A percentile compares a stretch with the other conserved stretches of the same genome.
phyloP scores from a whole-genome alignment of 371 early-diverging fungal species.

The Mucor lusitanicus region DNA sequence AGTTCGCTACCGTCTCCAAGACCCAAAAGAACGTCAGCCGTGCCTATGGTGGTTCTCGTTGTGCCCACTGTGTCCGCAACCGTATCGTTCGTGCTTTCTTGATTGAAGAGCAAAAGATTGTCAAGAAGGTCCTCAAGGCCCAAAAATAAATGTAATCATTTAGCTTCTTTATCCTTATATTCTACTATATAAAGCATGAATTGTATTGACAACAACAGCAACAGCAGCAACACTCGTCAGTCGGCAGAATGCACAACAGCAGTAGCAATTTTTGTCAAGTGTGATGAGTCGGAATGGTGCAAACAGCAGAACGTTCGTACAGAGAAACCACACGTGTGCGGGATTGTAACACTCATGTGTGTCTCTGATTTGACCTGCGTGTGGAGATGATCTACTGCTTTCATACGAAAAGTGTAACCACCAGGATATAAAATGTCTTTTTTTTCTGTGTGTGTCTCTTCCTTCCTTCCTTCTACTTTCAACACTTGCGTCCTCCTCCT shows the following conservation, averaged over 20 bases:
- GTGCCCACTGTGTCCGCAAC: constrained; percentile 90
- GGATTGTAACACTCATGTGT: neutral
- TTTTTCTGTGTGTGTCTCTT: neutral
- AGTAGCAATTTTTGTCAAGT: neutral
- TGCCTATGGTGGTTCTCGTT: constrained; percentile 97
- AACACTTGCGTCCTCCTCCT: neutral
- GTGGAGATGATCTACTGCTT: neutral
- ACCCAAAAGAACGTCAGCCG: constrained; percentile 93
- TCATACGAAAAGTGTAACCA: neutral
- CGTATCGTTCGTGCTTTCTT: constrained; percentile 98
- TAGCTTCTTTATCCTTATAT: neutral
- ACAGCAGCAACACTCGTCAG: neutral
- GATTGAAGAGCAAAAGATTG: constrained; percentile 99
- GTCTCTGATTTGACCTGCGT: neutral
- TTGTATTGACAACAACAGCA: neutral
- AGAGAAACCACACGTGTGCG: neutral
- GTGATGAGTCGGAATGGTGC: neutral
- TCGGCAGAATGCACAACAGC: neutral
- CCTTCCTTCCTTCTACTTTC: neutral
- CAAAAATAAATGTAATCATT: constrained; percentile 39
- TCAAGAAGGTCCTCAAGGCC: constrained; percentile 95
- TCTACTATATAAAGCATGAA: neutral
- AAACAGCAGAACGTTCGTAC: neutral
- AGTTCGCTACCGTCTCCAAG: constrained; percentile 90
- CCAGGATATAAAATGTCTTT: neutral